These are phyloP conservation scores for Wallacemonas sp. DNA, from an alignment of 208 protist genomes.

Conservation along the genomic window DNA sequence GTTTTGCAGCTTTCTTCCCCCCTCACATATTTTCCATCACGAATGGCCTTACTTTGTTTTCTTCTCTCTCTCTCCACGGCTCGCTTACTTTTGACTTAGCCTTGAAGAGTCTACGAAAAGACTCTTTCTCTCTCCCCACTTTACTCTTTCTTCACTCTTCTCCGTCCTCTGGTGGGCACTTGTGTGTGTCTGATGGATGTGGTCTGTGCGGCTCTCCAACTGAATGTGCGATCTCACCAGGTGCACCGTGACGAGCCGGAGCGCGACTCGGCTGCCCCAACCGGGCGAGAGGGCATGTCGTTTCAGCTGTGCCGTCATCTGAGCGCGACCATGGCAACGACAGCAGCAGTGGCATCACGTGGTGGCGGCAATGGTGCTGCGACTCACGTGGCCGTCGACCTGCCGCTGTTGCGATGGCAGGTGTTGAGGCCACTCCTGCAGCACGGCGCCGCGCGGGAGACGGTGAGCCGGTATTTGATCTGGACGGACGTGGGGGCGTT, in stretches of 20 bases:
- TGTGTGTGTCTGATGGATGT: no score
- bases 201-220: not conserved
- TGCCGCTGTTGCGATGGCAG: not conserved
- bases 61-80: not conserved
- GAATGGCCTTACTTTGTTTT: not conserved
- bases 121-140: not conserved
- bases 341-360: no score
- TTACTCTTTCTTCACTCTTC: no score
- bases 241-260: not conserved
- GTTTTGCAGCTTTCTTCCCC: no score
- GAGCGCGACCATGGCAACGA: no score
- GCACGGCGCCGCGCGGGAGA: not conserved
- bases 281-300: no score
- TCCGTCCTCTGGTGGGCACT: no score
- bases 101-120: not conserved
- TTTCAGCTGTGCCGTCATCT: constrained; percentile 2
- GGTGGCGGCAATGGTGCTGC: no score
- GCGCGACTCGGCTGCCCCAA: no score
- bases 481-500: not conserved
- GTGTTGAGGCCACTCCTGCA: not conserved
- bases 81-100: not conserved
- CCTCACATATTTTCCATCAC: no score
- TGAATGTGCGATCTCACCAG: not conserved
- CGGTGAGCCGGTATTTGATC: not conserved
- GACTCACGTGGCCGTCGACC: no score